Evolutionary conservation across 495 filamentous ascomycete genomes (phyloP).

Genomic region (Penicilliopsis zonata): DNA sequence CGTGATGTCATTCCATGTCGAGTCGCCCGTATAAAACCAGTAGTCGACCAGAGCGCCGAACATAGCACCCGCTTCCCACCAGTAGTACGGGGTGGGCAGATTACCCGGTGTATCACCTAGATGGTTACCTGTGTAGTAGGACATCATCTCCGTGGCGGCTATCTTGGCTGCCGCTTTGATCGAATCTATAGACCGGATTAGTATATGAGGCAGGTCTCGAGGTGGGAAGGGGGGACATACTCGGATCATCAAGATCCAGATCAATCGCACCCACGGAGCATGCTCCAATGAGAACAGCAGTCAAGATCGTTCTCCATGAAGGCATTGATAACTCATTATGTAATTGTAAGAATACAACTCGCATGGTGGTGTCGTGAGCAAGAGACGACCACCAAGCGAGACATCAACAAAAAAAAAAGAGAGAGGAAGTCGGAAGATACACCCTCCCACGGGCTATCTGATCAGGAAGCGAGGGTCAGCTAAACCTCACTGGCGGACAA

Average conservation of each 20-base stretch:
- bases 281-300: slow-evolving; percentile 8
- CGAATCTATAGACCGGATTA: slow-evolving; percentile 22
- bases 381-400: too few relatives aligned
- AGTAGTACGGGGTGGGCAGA: slow-evolving; percentile 19
- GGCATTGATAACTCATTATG: too few relatives aligned
- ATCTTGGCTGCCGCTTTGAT: slow-evolving; percentile 35
- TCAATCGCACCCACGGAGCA: slow-evolving; percentile 10
- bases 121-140: slow-evolving; percentile 32
- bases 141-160: slow-evolving; percentile 39
- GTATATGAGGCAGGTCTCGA: background rate
- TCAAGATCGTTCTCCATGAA: slow-evolving; percentile 12
- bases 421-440: too few relatives aligned
- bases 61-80: slow-evolving; percentile 40
- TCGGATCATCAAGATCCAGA: slow-evolving; percentile 11
- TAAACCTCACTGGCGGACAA: too few relatives aligned
- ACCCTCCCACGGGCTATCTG: too few relatives aligned
- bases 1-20: slow-evolving; percentile 37
- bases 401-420: too few relatives aligned
- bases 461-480: too few relatives aligned
- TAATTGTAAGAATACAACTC: too few relatives aligned
- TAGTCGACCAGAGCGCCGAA: slow-evolving; percentile 39
- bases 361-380: too few relatives aligned
- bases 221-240: slow-evolving; percentile 6
- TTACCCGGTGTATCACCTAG: slow-evolving; percentile 25
- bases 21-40: slow-evolving; percentile 45